phyloP scores from a whole-genome alignment of 2,329 filamentous ascomycete genomes.

The Dactylellina parvicollis region DNA sequence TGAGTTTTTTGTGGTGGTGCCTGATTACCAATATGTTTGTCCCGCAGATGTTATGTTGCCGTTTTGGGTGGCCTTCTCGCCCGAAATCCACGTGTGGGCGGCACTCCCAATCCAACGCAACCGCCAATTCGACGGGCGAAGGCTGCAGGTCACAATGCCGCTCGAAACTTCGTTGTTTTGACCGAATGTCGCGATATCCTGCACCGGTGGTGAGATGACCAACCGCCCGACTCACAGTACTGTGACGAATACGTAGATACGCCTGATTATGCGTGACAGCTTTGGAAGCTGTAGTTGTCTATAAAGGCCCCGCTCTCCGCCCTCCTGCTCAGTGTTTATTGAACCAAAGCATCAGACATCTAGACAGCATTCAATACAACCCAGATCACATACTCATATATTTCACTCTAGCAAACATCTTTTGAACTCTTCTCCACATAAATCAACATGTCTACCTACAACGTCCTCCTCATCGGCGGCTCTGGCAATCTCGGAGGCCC shows the following conservation, averaged over 20 bases:
- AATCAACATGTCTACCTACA: slow-evolving; percentile 39
- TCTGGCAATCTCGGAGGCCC: slow-evolving; percentile 39
- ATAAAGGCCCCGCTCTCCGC: slow-evolving; percentile 3
- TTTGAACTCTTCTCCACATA: too few species aligned
- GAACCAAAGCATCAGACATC: background rate
- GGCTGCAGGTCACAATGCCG: too few species aligned
- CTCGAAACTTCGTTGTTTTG: background rate
- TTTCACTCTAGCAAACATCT: background rate
- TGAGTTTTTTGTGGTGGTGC: background rate
- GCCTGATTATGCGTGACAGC: too few species aligned
- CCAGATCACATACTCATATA: too few species aligned
- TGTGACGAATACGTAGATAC: too few species aligned
- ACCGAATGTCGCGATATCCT: slow-evolving; percentile 21
- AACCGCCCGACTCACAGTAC: background rate
- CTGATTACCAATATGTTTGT: slow-evolving; percentile 45
- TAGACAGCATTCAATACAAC: background rate
- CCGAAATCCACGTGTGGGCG: slow-evolving; percentile 49
- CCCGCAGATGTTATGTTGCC: background rate
- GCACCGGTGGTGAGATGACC: slow-evolving; percentile 11
- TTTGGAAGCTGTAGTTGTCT: too few species aligned
- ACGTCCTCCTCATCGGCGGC: slow-evolving; percentile 48
- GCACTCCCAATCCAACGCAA: slow-evolving; percentile 9
- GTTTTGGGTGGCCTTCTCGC: slow-evolving; percentile 21
- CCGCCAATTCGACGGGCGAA: background rate
- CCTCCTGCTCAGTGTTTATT: background rate